Evolutionary conservation across 805 yeast genomes (phyloP), one percentile per base, ranked within the genome.

Genomic region (Cyberlindnera xishuangbannaensis): DNA sequence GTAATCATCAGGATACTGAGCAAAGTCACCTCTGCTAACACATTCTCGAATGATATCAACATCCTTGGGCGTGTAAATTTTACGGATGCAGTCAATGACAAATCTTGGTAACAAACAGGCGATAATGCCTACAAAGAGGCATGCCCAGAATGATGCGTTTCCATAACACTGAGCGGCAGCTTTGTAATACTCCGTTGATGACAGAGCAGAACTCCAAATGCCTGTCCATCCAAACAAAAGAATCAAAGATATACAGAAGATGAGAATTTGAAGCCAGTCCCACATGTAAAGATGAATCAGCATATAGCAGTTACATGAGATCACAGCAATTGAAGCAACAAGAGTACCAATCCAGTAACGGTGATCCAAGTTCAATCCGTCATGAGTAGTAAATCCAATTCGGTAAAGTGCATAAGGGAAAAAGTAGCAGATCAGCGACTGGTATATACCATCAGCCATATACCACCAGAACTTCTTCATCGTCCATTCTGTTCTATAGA

Each of bases 211-310:
- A 11, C 85, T 70, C 90, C 90, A 83, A 30, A 81, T 65, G 43
- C 90, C 90, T 2, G 88, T 76, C 94, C 94, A 83, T 19, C 70
- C 78, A 53, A 72, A 78, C 21, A 82, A 63, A 13, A 81, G 47
- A 18, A 82, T 42, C 28, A 77, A 67, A 2, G 90, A 80, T 15
- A 83, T 48, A 3, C 64, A 61, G 34, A 73, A 69, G 38, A 79
- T 68, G 34, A 78, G 49, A 10, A 65, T 49, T 5, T 82, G 70
- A 28, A 80, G 62, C 85, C 86, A 82, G 58, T 83, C 94, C 94
- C 94, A 83, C 51, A 86, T 69, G 51, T 71, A 72, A 52, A 80
- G 84, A 47, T 78, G 86, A 41, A 78, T 55, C 44, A 78, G 51
- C 36, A 83, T 69, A 53, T 78, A 81, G 4, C 71, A 40, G 50